A percentile compares a stretch with the other conserved stretches of the same genome.
phyloP scores from a whole-genome alignment of 495 filamentous ascomycete genomes.

The Hypoxylon fragiforme region DNA sequence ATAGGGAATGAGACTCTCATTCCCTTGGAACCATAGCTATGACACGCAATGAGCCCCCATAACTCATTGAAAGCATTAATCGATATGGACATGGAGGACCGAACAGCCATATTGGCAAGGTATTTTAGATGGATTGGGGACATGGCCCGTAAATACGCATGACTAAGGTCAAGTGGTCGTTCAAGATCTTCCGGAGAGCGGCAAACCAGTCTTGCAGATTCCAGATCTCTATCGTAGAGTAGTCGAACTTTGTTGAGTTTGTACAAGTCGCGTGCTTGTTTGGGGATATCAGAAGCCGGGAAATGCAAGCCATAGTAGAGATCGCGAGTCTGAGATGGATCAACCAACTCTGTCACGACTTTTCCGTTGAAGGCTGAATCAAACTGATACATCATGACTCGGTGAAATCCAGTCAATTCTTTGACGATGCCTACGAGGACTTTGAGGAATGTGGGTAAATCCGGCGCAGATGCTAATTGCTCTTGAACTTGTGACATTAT shows the following conservation, averaged over 20 bases:
- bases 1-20: slow-evolving; percentile 93
- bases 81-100: slow-evolving; percentile 93
- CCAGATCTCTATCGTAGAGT: slow-evolving; percentile 74
- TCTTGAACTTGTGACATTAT: slow-evolving; percentile 88
- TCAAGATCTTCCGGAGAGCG: slow-evolving; percentile 75
- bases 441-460: slow-evolving; percentile 69
- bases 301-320: slow-evolving; percentile 90
- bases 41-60: slow-evolving; percentile 90
- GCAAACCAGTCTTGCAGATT: slow-evolving; percentile 82
- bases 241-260: slow-evolving; percentile 79
- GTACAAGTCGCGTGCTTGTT: slow-evolving; percentile 81
- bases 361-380: slow-evolving; percentile 80
- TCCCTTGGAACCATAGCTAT: slow-evolving; percentile 74
- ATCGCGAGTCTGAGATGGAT: slow-evolving; percentile 77
- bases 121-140: slow-evolving; percentile 91
- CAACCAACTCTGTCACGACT: slow-evolving; percentile 86
- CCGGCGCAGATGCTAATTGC: slow-evolving; percentile 69
- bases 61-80: slow-evolving; percentile 82
- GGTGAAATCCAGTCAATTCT: slow-evolving; percentile 89
- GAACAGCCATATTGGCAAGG: slow-evolving; percentile 84
- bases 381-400: slow-evolving; percentile 93
- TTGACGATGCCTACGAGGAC: slow-evolving; percentile 78
- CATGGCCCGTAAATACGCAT: slow-evolving; percentile 86
- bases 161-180: slow-evolving; percentile 79
- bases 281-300: slow-evolving; percentile 88